Conservation (phyloP, 306 rosid genomes). For the Acmispon strigosus region DNA sequence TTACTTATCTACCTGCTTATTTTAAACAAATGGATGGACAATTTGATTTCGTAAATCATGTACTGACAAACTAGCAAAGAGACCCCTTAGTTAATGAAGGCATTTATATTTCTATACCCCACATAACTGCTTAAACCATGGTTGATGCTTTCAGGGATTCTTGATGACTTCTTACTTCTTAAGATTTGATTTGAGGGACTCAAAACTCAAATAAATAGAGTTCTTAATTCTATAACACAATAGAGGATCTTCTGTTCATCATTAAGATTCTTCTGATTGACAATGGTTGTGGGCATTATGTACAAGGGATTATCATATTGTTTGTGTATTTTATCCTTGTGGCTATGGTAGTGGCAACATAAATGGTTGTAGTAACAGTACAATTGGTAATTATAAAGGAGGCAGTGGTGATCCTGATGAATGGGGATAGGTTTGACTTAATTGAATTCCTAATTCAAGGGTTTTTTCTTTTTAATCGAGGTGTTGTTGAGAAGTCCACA, state of each 20-base stretch:
- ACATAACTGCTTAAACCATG: background rate
- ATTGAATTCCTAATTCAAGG: background rate
- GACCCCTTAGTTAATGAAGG: slow-evolving; percentile 4
- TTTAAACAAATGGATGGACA: background rate
- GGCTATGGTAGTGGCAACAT: background rate
- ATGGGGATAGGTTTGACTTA: background rate
- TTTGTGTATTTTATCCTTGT: background rate
- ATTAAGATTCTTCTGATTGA: background rate
- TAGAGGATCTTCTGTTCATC: background rate
- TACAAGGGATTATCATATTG: background rate
- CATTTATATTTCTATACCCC: background rate
- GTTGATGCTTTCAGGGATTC: background rate
- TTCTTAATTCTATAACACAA: background rate
- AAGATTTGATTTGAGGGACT: background rate
- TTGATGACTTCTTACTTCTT: background rate
- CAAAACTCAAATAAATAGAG: background rate
- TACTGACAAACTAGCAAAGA: background rate
- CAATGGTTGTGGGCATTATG: background rate
- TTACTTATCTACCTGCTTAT: background rate
- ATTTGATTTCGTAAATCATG: slow-evolving; percentile 1
- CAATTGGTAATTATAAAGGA: background rate
- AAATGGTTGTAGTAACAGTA: background rate
- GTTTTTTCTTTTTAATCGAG: background rate
- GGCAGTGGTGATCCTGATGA: background rate
- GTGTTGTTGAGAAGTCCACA: too few relatives aligned